These are phyloP conservation scores for Podospora sp. DNA, from an alignment of 495 filamentous ascomycete species.

Conservation along the genomic window DNA sequence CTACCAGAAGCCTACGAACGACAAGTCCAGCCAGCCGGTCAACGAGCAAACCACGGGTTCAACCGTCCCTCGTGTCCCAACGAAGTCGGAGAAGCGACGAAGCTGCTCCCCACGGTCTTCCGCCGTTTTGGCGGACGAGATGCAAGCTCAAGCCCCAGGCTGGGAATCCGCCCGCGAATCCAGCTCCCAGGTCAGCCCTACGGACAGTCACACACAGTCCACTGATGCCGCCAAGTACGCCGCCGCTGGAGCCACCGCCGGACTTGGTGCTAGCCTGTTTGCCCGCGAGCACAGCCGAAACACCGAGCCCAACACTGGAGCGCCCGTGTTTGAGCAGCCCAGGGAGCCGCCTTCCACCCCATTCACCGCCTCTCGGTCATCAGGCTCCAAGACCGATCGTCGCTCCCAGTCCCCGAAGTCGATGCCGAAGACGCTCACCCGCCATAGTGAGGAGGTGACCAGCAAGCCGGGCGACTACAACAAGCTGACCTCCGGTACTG, in stretches of 20 bases:
- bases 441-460: constrained; percentile 5
- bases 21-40: background rate
- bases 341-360: constrained; percentile 28
- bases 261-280: constrained; percentile 20
- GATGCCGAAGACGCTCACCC: background rate
- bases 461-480: constrained; percentile 24
- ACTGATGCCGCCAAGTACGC: background rate
- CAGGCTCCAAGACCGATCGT: background rate
- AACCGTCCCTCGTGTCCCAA: background rate
- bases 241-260: constrained; percentile 18
- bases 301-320: background rate
- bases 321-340: constrained; percentile 27
- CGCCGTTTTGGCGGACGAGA: background rate
- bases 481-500: constrained; percentile 26
- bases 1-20: background rate
- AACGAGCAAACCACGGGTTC: background rate
- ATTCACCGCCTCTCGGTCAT: background rate
- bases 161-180: background rate
- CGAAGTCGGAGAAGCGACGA: constrained; percentile 9
- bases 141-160: background rate
- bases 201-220: background rate
- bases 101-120: background rate
- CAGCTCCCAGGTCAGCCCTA: background rate
- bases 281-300: constrained; percentile 6
- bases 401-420: background rate